Evolutionary conservation across 139 green algal genomes (phyloP), one percentile per base, ranked within the genome.

Genomic region (Coccomyxa sp.): DNA sequence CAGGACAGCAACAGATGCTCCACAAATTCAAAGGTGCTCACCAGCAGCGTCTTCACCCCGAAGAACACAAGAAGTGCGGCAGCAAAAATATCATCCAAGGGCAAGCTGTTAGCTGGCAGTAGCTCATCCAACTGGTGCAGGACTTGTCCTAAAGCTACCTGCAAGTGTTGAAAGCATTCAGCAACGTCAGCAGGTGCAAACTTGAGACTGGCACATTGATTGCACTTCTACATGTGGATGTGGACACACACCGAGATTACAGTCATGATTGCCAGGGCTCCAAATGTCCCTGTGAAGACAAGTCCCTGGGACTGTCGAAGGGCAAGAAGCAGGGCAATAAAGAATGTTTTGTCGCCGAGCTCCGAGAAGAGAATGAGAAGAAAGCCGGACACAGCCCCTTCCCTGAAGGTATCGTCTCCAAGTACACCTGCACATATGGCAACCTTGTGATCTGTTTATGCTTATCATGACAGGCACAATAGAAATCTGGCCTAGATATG

Each of bases 271-370:
- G 94, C 95, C 30, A 99, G 90, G 16, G 97, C 97, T 10, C 96
- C 94, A 91, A 99, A 98, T 0, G 97, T 98, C 38, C 96, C 97
- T 13, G 84, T 85, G 86, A 99, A 99, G 4, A 99, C 96, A 13
- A 90, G 38, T 13, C 63, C 51, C 79, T 92, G 91, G 15, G 89
- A 82, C 63, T 93, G 86, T 80, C 93, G 90, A 66, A 97, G 82
- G 0, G 95, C 93, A 67, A 98, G 88, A 68, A 98, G 89, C 79
- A 98, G 80, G 1, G 97, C 97, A 58, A 99, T 98, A 89, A 99
- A 99, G 89, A 99, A 99, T 0, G 97, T 99, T 83, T 99, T 99
- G 89, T 99, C 97, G 32, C 97, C 97, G 7, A 99, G 95, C 87
- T 99, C 97, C 14, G 90, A 95, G 87, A 99, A 98, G 79, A 99